Evolutionary conservation across 495 filamentous ascomycete species (phyloP).

Genomic region (Penicillium psychrofluorescens): DNA sequence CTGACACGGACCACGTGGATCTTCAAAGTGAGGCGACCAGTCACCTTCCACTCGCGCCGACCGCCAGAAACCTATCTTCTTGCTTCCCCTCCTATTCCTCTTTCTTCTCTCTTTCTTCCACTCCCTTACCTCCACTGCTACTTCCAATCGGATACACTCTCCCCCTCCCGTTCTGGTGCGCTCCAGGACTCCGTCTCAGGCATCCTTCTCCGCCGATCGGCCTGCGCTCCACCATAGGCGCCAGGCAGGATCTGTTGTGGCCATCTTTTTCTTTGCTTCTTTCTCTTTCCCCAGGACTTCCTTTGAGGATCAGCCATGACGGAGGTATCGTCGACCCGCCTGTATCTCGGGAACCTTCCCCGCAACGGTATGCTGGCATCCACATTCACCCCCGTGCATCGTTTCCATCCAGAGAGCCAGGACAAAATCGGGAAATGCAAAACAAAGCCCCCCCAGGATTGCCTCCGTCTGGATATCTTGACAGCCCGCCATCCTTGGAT

Average conservation of each 20-base stretch:
- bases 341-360: conserved; percentile 96
- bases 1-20: conserved; percentile 34
- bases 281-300: background rate
- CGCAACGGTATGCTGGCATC: conserved; percentile 74
- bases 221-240: background rate
- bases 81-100: conserved; percentile 10
- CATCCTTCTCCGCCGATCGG: conserved; percentile 9
- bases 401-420: too few relatives aligned
- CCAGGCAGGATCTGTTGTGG: background rate
- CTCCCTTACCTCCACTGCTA: too few relatives aligned
- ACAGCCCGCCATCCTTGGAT: conserved; percentile 3
- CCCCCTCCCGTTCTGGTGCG: background rate
- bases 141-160: too few relatives aligned
- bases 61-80: conserved; percentile 13
- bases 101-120: background rate
- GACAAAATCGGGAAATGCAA: too few relatives aligned
- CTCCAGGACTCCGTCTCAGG: background rate
- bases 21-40: conserved; percentile 34
- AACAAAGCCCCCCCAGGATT: too few relatives aligned
- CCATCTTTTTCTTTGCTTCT: conserved; percentile 8
- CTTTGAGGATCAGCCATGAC: conserved; percentile 29
- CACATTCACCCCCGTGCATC: conserved; percentile 19
- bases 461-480: background rate
- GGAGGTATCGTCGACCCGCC: conserved; percentile 83
- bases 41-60: conserved; percentile 10